These are phyloP conservation scores for Lasiodiplodia gonubiensis DNA, from an alignment of 2,329 filamentous ascomycete genomes.

Conservation along the genomic window DNA sequence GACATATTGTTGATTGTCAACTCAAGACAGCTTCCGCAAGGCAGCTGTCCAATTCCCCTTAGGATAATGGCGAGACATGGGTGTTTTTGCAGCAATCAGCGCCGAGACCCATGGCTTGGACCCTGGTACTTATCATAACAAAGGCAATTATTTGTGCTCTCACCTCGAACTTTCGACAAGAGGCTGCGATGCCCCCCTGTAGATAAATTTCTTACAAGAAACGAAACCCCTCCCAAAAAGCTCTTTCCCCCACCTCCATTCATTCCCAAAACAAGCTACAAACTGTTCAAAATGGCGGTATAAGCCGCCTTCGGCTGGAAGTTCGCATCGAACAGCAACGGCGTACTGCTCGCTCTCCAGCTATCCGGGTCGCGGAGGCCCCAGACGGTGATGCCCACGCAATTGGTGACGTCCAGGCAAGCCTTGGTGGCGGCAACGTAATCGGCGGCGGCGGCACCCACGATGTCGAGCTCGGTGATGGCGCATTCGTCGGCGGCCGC, in stretches of 20 bases:
- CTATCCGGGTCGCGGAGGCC: slow-evolving; percentile 52
- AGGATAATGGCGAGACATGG: too few species aligned
- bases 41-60: neutral
- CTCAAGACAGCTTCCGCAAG: neutral
- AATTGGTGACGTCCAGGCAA: slow-evolving; percentile 64
- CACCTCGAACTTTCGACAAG: too few species aligned
- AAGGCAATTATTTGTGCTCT: too few species aligned
- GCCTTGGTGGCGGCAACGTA: slow-evolving; percentile 62
- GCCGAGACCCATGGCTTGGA: too few species aligned
- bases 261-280: neutral
- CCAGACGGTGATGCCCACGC: slow-evolving; percentile 71
- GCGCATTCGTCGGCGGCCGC: slow-evolving; percentile 63
- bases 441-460: slow-evolving; percentile 60
- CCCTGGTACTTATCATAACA: too few species aligned
- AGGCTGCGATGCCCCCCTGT: too few species aligned
- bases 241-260: neutral
- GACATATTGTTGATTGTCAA: slow-evolving; percentile 3
- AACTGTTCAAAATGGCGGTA: slow-evolving; percentile 37
- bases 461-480: slow-evolving; percentile 72
- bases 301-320: slow-evolving; percentile 51
- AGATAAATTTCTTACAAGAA: too few species aligned
- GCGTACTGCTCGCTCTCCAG: slow-evolving; percentile 47
- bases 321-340: slow-evolving; percentile 51
- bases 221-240: too few species aligned
- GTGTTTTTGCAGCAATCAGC: too few species aligned